Evolutionary conservation across 257 asterid species (phyloP), one percentile per base, ranked within the genome.

Genomic region (Linaria vulgaris): DNA sequence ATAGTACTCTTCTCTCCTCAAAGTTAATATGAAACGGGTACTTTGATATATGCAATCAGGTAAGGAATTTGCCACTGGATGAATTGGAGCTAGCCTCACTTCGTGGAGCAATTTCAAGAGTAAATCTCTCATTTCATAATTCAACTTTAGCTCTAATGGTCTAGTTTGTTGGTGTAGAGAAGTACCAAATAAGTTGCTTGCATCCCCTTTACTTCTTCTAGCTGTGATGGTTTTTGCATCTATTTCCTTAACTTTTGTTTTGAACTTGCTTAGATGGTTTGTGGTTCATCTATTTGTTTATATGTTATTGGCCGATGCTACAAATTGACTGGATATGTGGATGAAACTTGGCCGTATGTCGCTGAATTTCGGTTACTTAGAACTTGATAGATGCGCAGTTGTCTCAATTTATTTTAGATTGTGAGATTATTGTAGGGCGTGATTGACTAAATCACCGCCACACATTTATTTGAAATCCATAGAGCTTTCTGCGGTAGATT

Each of bases 71-170:
- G 71, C 99, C 97, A 61, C 75, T 94, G 76, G 99, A 94, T 80
- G 99, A 90, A 67, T 88, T 94, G 79, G 99, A 94, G 91, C 87
- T 94, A 50, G 96, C 97, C 71, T 94, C 99, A 53, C 94, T 94
- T 57, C 95, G 99, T 24, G 99, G 99, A 75, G 86, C 86, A 50
- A 79, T 94, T 63, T 91, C 91, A 79, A 85, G 90, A 81, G 99
- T 94, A 83, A 82, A 52, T 54, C 59, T 73, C 63, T 53, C 34
- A 13, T 56, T 65, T 23, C 13, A 61, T 43, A 45, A 52, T 55
- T 59, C 64, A 66, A 69, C 57, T 10, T 57, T 45, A 45, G 47
- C 34, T 68, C 30, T 67, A 57, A 59, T 45, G 58, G 49, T 57
- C 62, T 61, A 25, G 44, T 44, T 68, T 56, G 47, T 47, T 6